Conservation (phyloP, 2,329 filamentous ascomycete species). For the Acephala macrosclerotiorum region DNA sequence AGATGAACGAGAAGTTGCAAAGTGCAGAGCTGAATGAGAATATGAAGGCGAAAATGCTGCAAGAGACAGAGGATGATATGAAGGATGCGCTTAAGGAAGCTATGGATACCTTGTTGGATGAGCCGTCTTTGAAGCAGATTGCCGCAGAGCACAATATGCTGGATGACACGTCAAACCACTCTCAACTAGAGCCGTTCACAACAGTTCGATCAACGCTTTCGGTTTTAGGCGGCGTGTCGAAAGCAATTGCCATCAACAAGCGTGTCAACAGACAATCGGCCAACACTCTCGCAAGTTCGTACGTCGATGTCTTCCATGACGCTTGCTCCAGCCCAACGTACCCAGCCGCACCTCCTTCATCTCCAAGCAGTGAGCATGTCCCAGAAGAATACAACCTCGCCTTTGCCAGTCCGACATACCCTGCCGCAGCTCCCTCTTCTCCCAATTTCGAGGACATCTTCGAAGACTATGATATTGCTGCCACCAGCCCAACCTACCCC, state of each 20-base stretch:
- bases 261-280: neutral
- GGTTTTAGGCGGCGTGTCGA: no score
- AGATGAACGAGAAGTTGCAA: neutral
- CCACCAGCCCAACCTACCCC: neutral
- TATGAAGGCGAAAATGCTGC: neutral
- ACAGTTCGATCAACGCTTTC: no score
- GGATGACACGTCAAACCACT: no score
- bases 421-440: no score
- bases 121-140: neutral
- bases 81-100: neutral
- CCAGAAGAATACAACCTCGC: no score
- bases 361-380: neutral
- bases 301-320: neutral
- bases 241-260: neutral
- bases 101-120: neutral
- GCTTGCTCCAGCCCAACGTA: neutral
- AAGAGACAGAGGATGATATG: neutral
- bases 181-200: no score
- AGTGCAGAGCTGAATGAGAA: neutral
- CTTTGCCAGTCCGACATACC: no score
- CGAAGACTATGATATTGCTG: no score
- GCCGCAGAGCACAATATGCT: no score
- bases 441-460: no score
- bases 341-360: neutral
- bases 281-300: neutral